A percentile compares a stretch with the other conserved stretches of the same genome.
Evolutionary conservation across 2,329 filamentous ascomycete genomes (phyloP).

Genomic region (Verticillium zaregamsianum): DNA sequence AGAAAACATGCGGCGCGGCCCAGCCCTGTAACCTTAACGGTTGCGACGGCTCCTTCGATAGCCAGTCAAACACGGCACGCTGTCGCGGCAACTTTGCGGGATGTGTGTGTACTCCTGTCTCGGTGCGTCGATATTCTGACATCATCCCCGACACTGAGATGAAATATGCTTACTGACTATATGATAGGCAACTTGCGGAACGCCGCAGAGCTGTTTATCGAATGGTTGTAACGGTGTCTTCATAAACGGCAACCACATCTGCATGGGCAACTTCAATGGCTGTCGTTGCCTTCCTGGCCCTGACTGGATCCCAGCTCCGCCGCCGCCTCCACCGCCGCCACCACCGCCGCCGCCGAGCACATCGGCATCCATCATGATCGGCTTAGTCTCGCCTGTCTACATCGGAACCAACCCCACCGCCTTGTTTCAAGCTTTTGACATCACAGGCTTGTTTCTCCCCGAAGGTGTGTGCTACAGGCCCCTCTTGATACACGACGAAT

Average conservation of each 20-base stretch:
- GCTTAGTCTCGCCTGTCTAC: no score
- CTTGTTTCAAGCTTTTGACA: no score
- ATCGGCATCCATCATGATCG: no score
- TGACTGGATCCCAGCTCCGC: no score
- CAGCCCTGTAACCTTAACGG: background rate
- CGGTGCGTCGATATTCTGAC: background rate
- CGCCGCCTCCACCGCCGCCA: no score
- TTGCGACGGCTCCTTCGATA: background rate
- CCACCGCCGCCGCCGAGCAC: no score
- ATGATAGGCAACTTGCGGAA: background rate
- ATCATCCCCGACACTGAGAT: background rate
- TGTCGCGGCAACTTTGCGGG: background rate
- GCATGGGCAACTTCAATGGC: background rate
- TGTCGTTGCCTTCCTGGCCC: no score
- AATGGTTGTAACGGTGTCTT: background rate
- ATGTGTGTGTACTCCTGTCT: background rate
- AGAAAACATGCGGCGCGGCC: background rate
- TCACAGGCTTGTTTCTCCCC: no score
- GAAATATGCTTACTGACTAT: no score
- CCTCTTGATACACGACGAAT: no score
- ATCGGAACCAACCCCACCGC: no score
- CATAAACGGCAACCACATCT: background rate
- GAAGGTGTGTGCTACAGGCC: no score
- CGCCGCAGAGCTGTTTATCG: background rate
- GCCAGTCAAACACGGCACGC: background rate